Evolutionary conservation across 2,329 filamentous ascomycete species (phyloP), one percentile per base, ranked within the genome.

Genomic region (Verticillium isaacii): DNA sequence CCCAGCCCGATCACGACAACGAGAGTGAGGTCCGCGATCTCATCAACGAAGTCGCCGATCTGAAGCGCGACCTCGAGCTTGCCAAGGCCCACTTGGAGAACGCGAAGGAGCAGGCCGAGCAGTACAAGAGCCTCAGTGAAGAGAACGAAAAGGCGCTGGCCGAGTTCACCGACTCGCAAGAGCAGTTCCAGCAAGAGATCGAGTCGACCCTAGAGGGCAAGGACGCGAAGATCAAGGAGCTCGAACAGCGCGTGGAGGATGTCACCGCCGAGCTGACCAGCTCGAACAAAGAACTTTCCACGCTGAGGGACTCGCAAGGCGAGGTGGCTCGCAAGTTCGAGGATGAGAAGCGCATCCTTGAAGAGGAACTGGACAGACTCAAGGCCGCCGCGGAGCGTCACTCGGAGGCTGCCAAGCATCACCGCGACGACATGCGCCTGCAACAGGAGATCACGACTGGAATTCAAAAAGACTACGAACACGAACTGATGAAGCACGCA

Each of bases 381-480:
- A 95, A 91, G 73, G 92, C 96, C 57, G 90, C 96, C 67, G 89
- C 90, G 62, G 90, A 93, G 66, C 86, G 90, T 60, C 89, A 94
- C 72, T 83, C 87, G 63, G 90, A 92, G 64, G 89, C 93, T 58
- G 88, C 92, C 36, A 88, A 91, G 66, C 92, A 90, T 71, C 91
- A 97, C 71, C 92, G 96, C 72, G 90, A 96, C 69, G 93, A 98
- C 69, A 85, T 98, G 52, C 93, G 95, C 64, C 89, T 92, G 0
- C 95, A 99, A 74, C 93, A 94, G 32, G 91, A 96, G 55, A 98
- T 99, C 70, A 93, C 95, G 2, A 89, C 92, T 60, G 91, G 92
- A 73, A 93, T 95, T 3, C 95, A 99, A 73, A 90, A 96, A 71
- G 93, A 95, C 68, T 99, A 99, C 72, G 96, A 99, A 74, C 89